Evolutionary conservation across 495 filamentous ascomycete species (phyloP), one percentile per base, ranked within the genome.

Genomic region (Trichoderma gamsii): DNA sequence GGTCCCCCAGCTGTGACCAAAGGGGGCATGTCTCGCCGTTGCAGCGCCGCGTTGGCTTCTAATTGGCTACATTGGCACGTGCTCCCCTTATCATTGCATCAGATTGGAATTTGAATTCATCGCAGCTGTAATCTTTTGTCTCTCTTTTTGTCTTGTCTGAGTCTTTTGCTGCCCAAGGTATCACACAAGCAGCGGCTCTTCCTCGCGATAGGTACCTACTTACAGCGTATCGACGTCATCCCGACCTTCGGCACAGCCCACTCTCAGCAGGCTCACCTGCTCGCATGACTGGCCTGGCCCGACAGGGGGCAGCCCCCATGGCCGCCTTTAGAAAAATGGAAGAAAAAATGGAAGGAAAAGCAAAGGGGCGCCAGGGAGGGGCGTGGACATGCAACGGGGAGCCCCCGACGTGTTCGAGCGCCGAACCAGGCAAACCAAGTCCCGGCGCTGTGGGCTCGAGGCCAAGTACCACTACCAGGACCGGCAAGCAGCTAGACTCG

Each of bases 341-440:
- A 61, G 56, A 27, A 61, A 11, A 32, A 61, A 61, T 61, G 56
- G 56, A 61, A 61, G 56, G 6, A 61, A 32, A 27, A 32, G 56
- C 56, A 32, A 25, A 16, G 56, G 23, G 23, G 56, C 25, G 25
- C 27, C 21, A 18, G 56, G 56, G 44, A 49, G 44, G n/a, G 44
- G 44, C 15, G n/a, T 15, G 44, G 44, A 38, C 49, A 52, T 52
- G 56, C 6, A 16, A 61, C 56, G 56, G 27, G 56, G 56, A 61
- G 56, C 23, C 23, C 56, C 56, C 56, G 56, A 61, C 56, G 56
- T 61, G 23, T 61, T 61, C 56, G 56, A 61, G 27, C 56, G 56
- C 56, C 56, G 56, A 61, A 15, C 56, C 56, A 25, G 32, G 27
- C 56, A 25, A 61, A 15, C 56, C 56, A 25, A 61, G 27, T 61